Percentiles rank a stretch among this genome's conserved stretches.
These are phyloP conservation scores for Carex pumila DNA, from an alignment of 176 grass and related monocot genomes.

Conservation along the genomic window DNA sequence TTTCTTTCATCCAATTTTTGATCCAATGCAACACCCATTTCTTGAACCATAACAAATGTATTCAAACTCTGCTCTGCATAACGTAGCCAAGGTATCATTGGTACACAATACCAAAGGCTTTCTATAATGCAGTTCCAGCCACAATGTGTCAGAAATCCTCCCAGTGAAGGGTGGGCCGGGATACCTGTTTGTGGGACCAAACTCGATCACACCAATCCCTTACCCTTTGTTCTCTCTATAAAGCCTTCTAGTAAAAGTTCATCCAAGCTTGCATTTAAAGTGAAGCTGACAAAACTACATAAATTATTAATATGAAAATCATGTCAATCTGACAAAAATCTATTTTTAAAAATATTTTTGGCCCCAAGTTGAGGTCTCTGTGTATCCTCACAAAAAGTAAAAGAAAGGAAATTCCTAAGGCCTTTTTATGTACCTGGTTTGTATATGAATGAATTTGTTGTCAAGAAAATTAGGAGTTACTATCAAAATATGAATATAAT, in stretches of 20 bases:
- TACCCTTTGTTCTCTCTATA: conserved; percentile 35
- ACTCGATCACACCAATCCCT: conserved; percentile 38
- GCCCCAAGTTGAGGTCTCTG: no score
- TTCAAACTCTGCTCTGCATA: conserved; percentile 67
- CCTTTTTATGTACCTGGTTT: no score
- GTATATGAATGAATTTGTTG: no score
- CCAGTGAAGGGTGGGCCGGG: conserved; percentile 36
- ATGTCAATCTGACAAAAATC: neutral
- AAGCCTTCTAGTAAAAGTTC: conserved; percentile 47
- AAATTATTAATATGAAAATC: neutral
- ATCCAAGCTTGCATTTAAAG: conserved; percentile 30
- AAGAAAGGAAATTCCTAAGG: no score
- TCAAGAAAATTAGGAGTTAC: no score
- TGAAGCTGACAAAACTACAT: neutral
- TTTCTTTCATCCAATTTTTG: conserved; percentile 24
- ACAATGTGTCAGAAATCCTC: no score
- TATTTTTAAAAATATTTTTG: no score
- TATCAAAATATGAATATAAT: no score
- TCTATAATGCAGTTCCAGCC: conserved; percentile 50
- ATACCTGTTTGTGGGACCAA: conserved; percentile 64
- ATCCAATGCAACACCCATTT: conserved; percentile 31
- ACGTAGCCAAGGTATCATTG: conserved; percentile 58
- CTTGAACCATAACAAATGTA: conserved; percentile 56
- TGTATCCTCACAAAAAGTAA: no score
- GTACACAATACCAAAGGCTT: conserved; percentile 30